Evolutionary conservation across 2,329 filamentous ascomycete species (phyloP), one percentile per base, ranked within the genome.

Genomic region (Venturia pyrina): DNA sequence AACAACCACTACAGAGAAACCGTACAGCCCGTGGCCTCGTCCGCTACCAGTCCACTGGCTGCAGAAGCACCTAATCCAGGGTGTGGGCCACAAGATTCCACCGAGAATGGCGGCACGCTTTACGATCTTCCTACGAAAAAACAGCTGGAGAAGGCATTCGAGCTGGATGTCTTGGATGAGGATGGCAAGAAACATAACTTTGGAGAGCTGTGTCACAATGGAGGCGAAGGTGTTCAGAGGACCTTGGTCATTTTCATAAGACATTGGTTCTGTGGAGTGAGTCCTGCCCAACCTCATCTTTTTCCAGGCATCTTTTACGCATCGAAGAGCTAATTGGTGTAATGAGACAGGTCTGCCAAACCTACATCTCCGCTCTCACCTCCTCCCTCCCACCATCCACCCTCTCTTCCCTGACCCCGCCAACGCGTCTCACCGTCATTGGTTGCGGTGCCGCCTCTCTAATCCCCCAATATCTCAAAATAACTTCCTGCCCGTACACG

Each of bases 231-330:
- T 17, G 70, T 73, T 10, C 75, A 73, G 1, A 68, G 86, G 2
- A 84, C 90, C 37, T 79, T 93, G 41, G 76, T 91, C 53, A 85
- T 92, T 69, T 92, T 93, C 73, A 82, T 93, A 66, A 83, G 89
- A 57, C 89, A 92, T 77, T 93, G 92, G 76, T 91, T 90, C 80
- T 92, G 89, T 73, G 88, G 88, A 44, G 89, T 90, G 81, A 75
- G 87, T 37, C 32, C 48, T 10, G 56, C 59, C 28, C 28, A 37
- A 19, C 21, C 41, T 32, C 48, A 17, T 21, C 28, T 57, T 48
- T 28, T n/a, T 57, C 28, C 15, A 37, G 11, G 24, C 17, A 40
- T 40, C 37, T 40, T 40, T 3, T 4, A 28, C 28, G 15, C 40
- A 56, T 46, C 24, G 19, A 41, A 48, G 13, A 59, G 37, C 64